phyloP scores from a whole-genome alignment of 306 rosid species.

The Trifolium repens region DNA sequence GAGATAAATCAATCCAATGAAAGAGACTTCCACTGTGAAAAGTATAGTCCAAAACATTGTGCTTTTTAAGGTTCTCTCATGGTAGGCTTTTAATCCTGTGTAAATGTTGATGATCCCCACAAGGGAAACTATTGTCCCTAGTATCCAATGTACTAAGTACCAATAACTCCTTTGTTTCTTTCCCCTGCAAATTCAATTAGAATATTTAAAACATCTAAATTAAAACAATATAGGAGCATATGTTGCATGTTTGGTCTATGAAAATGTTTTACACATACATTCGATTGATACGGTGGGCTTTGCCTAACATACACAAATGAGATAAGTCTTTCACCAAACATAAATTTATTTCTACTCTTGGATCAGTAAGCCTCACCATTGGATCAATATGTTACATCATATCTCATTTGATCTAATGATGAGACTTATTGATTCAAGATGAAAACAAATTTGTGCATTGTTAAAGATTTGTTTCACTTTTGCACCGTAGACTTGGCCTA shows the following conservation, averaged over 20 bases:
- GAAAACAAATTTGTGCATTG: too few species aligned
- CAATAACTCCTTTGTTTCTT: constrained; percentile 77
- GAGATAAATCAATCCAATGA: constrained; percentile 72
- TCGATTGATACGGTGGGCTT: too few species aligned
- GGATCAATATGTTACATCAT: too few species aligned
- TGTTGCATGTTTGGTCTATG: too few species aligned
- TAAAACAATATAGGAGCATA: not conserved
- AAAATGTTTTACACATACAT: not conserved
- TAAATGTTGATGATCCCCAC: constrained; percentile 82
- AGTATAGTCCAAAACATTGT: constrained; percentile 76
- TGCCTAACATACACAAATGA: too few species aligned
- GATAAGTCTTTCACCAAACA: too few species aligned
- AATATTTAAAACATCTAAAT: not conserved
- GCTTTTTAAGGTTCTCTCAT: constrained; percentile 68
- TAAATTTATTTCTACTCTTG: too few species aligned
- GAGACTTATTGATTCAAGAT: too few species aligned
- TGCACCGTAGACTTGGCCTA: too few species aligned
- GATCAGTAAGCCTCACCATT: too few species aligned
- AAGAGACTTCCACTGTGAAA: constrained; percentile 73
- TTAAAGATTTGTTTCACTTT: too few species aligned
- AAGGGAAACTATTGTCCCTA: constrained; percentile 73
- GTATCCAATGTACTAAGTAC: constrained; percentile 86
- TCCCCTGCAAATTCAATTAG: constrained; percentile 57
- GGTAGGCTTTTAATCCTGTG: constrained; percentile 82
- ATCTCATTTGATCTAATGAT: too few species aligned